Base-by-base conservation (phyloP, 2,329 filamentous ascomycete species). In the Sporothrix variecibatus region DNA sequence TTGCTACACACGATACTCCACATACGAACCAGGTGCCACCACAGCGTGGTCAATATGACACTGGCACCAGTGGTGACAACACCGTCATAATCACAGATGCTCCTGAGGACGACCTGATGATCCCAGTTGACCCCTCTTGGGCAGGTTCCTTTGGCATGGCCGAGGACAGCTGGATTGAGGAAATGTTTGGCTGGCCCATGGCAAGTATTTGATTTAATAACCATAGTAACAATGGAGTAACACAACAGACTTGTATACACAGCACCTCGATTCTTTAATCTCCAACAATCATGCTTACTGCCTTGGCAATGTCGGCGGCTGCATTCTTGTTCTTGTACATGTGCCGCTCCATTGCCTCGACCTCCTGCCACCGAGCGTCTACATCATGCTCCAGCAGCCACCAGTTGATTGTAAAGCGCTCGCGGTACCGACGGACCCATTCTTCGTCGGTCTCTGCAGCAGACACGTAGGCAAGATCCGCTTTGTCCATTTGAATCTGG, bases 331-430 rank as follows among this genome's bases (percentile, higher is more conserved):
- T 69, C 26, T 53, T 69, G 26, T 69, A 71, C 49, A 49, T 71
- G 46, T 75, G 70, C 56, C 72, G 73, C 43, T 74, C 60, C 70
- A 70, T 60, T 15, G 74, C 74, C 70, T 75, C 74, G 46, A 74
- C 72, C 43, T 74, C 72, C 65, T 75, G 74, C 69, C 72, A 75
- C 38, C 72, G 58, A 31, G 31, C 60, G 23, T 75, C 75, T 23
- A 73, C 73, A 34, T 75, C 75, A 40, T 75, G 75, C 67, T 75
- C 69, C 38, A 71, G 46, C 6, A 75, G 28, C 75, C 75, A 75
- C 72, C 75, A 74, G 60, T 73, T 75, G 40, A 71, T 23, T 20
- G 69, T 74, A 49, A 56, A 73, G 8, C 60, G 51, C 64, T 75
- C 75, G n/a, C 60, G 69, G 49, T 71, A 74, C 34, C 75, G 49